These are phyloP conservation scores for Metarhizium anisopliae DNA, from an alignment of 2,329 filamentous ascomycete genomes.

Conservation along the genomic window DNA sequence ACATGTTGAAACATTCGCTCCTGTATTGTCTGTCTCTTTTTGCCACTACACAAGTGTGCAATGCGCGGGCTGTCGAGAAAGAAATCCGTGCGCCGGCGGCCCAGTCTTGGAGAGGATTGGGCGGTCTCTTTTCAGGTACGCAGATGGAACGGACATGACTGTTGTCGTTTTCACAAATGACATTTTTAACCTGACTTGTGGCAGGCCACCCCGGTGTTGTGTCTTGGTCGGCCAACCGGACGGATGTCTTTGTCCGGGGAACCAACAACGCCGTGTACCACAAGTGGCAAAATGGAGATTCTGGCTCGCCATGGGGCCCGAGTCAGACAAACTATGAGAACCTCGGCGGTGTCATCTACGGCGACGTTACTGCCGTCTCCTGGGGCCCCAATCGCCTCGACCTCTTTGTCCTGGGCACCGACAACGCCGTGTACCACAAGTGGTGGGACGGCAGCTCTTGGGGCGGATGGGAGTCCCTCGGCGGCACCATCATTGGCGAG, in stretches of 20 bases:
- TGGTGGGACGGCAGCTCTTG: conserved; percentile 11
- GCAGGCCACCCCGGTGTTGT: conserved; percentile 16
- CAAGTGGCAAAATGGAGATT: conserved; percentile 5
- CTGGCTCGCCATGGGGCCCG: neutral
- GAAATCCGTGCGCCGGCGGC: no score
- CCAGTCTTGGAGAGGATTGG: no score
- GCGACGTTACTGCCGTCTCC: conserved; percentile 13
- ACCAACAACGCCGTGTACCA: conserved; percentile 13
- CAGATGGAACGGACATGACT: no score
- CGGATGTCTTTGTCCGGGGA: conserved; percentile 18
- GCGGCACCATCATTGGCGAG: conserved; percentile 17
- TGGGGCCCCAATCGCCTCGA: conserved; percentile 16
- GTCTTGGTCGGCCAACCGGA: conserved; percentile 15
- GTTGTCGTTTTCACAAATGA: no score
- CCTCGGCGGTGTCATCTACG: conserved; percentile 9
- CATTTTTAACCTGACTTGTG: no score
- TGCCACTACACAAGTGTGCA: no score
- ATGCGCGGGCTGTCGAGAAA: no score
- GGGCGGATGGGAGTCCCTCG: conserved; percentile 16
- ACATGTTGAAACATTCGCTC: no score
- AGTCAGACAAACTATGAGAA: conserved; percentile 10
- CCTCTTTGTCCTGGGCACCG: conserved; percentile 14
- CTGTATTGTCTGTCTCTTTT: no score
- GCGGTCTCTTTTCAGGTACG: no score
- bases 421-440: conserved; percentile 15